A percentile compares a stretch with the other conserved stretches of the same genome.
phyloP scores from a whole-genome alignment of 2,329 filamentous ascomycete species.

The Venturia aucupariae region DNA sequence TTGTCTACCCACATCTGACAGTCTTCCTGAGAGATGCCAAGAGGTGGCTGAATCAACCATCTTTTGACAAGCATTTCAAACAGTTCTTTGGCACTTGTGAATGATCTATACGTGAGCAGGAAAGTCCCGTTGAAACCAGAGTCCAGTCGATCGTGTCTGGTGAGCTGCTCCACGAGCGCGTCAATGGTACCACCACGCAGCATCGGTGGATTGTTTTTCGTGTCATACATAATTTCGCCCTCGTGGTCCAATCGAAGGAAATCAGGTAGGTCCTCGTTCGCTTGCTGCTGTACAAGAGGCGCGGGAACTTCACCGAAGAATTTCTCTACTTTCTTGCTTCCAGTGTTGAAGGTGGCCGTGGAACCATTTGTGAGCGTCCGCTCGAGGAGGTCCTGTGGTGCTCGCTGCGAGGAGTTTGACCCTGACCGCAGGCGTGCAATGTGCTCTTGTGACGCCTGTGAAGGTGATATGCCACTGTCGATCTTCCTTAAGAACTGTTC shows the following conservation, averaged over 20 bases:
- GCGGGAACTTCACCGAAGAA: slow-evolving; percentile 45
- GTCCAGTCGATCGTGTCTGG: slow-evolving; percentile 89
- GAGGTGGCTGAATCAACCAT: slow-evolving; percentile 86
- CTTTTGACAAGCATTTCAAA: slow-evolving; percentile 88
- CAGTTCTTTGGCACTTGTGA: slow-evolving; percentile 80
- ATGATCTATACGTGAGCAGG: slow-evolving; percentile 90
- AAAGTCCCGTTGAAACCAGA: slow-evolving; percentile 97
- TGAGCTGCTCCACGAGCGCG: slow-evolving; percentile 88
- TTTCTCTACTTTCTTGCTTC: slow-evolving; percentile 40
- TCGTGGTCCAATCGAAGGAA: slow-evolving; percentile 83
- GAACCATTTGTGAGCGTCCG: slow-evolving; percentile 15
- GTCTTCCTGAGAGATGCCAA: slow-evolving; percentile 64
- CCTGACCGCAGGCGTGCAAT: slow-evolving; percentile 10
- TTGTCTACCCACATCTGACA: slow-evolving; percentile 83
- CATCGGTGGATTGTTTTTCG: slow-evolving; percentile 63
- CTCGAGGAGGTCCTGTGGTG: slow-evolving; percentile 7
- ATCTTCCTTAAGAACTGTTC: slow-evolving; percentile 6
- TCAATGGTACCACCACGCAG: slow-evolving; percentile 84
- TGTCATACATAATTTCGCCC: slow-evolving; percentile 80
- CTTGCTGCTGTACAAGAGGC: slow-evolving; percentile 22
- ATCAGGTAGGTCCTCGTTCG: slow-evolving; percentile 65
- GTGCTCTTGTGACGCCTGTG: slow-evolving; percentile 1
- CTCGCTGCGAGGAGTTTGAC: slow-evolving; percentile 1
- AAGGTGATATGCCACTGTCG: slow-evolving; percentile 12
- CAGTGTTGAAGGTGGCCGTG: slow-evolving; percentile 33